These are phyloP conservation scores for Citrullus amarus DNA, from an alignment of 306 rosid species.

Conservation along the genomic window DNA sequence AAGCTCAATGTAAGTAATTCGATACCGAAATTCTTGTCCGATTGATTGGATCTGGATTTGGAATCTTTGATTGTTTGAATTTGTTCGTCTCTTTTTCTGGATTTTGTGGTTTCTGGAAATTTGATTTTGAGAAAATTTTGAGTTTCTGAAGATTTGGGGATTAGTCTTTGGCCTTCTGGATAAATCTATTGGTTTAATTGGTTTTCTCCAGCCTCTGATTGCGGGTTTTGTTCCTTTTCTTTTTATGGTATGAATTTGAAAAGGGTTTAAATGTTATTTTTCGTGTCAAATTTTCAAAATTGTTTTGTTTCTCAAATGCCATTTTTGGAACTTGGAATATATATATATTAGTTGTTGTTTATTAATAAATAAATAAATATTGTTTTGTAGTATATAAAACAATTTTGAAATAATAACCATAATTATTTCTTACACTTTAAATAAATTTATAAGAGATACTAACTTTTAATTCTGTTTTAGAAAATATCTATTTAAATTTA, in stretches of 20 bases:
- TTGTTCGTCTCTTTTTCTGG: not conserved
- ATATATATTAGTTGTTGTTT: too few relatives aligned
- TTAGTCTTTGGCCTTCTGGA: not conserved
- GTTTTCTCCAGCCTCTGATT: not conserved
- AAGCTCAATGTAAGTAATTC: constrained; percentile 52
- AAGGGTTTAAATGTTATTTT: not conserved
- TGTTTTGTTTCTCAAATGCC: not conserved
- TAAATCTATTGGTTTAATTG: not conserved
- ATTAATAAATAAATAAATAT: too few relatives aligned
- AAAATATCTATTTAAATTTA: too few relatives aligned
- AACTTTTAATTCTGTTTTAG: too few relatives aligned
- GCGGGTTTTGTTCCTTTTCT: not conserved
- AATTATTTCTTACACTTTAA: too few relatives aligned
- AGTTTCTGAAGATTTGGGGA: not conserved
- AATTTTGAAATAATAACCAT: too few relatives aligned
- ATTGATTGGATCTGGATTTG: not conserved
- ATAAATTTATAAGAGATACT: too few relatives aligned
- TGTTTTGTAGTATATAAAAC: too few relatives aligned
- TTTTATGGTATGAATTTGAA: not conserved
- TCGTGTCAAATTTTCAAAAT: not conserved
- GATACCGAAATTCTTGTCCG: too few relatives aligned
- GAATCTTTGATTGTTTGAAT: not conserved
- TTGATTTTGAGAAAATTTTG: not conserved
- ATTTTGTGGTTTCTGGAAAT: not conserved
- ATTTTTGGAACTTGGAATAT: not conserved